Evolutionary conservation across 495 filamentous ascomycete species (phyloP), one percentile per base, ranked within the genome.

Genomic region (Neurospora sp.): DNA sequence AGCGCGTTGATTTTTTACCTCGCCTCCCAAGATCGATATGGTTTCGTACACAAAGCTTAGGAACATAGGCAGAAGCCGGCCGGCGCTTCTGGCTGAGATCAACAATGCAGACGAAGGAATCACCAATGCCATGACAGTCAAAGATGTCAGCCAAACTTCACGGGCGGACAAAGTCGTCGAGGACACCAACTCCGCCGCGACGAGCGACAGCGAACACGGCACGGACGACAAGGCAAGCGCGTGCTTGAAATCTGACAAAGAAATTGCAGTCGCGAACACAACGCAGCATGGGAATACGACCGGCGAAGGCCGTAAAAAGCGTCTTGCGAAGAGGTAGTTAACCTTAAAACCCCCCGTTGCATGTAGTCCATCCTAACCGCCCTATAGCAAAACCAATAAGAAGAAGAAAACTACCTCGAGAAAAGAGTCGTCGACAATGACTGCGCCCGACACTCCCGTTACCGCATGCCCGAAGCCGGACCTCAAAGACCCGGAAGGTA

Each of bases 251-350:
- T 3, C 8, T 3, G 42, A 24, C n/a, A 24, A 4, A 4, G 8
- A 10, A 5, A 0, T 45, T 3, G 8, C 19, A 8, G 42, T n/a
- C 42, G 19, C 8, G 7, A 10, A 45, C 8, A 21, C 3, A 3
- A 2, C 19, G 3, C 8, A 45, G 42, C 7, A 1, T n/a, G 7
- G 0, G 1, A 0, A 43, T 0, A 10, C 8, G 19, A 3, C 42
- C 19, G 8, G 42, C 19, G 3, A 43, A n/a, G 0, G 42, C 42
- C 5, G 6, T n/a, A 43, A n/a, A 3, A 43, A 43, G 42, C 19
- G 2, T 19, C 0, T 4, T 9, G 7, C 19, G 2, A 19, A 43
- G 8, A 43, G 19, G 42, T 43, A 43, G 15, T 42, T 19, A 0
- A 42, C 40, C 40, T 19, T 2, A 19, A 17, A 0, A 7, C 2